phyloP scores from a whole-genome alignment of 768 basidiomycete genomes.

The Dioszegia crocea region DNA sequence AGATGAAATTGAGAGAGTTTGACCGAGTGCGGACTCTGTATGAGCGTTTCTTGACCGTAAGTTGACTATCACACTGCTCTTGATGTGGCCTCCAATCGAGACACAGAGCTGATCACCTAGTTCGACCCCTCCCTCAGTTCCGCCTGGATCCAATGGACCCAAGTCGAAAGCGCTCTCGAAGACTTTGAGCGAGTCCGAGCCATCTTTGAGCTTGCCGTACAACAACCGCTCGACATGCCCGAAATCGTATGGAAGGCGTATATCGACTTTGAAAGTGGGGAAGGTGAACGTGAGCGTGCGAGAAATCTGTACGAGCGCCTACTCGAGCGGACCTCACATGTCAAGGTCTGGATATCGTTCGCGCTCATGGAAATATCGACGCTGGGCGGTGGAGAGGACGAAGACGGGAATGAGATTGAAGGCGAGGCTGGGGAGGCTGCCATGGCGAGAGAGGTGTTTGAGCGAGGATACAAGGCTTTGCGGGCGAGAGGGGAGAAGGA shows the following conservation, averaged over 20 bases:
- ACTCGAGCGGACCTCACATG: slow-evolving; percentile 77
- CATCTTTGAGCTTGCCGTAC: slow-evolving; percentile 86
- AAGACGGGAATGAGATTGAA: slow-evolving; percentile 55
- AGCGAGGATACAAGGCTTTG: slow-evolving; percentile 80
- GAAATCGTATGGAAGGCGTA: slow-evolving; percentile 67
- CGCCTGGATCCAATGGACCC: slow-evolving; percentile 94
- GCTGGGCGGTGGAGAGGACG: slow-evolving; percentile 47
- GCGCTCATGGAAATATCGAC: slow-evolving; percentile 84
- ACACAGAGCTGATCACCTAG: slow-evolving; percentile 49
- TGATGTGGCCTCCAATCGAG: not conserved
- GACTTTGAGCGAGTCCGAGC: slow-evolving; percentile 85
- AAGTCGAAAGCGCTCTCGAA: slow-evolving; percentile 79
- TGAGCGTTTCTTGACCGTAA: slow-evolving; percentile 87
- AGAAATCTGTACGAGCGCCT: slow-evolving; percentile 85
- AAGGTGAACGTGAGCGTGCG: slow-evolving; percentile 81
- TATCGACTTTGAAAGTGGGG: slow-evolving; percentile 92
- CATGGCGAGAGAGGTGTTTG: slow-evolving; percentile 72
- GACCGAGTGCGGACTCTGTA: slow-evolving; percentile 87
- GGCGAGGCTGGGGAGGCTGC: slow-evolving; percentile 64
- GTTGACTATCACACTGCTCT: slow-evolving; percentile 27
- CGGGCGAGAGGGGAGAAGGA: slow-evolving; percentile 75
- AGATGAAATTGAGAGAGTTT: slow-evolving; percentile 71
- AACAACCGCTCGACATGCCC: slow-evolving; percentile 89
- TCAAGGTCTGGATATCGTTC: slow-evolving; percentile 93
- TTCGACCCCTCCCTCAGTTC: slow-evolving; percentile 85